Evolutionary conservation across 805 yeast species (phyloP), one percentile per base, ranked within the genome.

Genomic region (Cyberlindnera galapagoensis): DNA sequence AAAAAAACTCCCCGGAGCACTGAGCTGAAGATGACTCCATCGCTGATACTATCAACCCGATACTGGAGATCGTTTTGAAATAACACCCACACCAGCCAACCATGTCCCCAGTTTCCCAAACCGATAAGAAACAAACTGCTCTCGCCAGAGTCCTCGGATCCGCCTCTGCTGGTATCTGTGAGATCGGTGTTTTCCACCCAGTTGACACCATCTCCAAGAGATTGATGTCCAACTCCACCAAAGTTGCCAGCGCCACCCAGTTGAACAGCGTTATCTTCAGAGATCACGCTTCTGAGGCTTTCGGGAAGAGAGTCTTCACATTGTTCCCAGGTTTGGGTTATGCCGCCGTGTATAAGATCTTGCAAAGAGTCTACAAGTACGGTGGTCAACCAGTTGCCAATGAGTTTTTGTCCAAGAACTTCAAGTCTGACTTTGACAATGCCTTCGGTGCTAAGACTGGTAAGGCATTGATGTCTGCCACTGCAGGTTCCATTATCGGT

Each of bases 311-410:
- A 59, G 54, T 84, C 27, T 64, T 85, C 44, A 80, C 97, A 9
- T 69, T 92, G 43, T 92, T 92, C 67, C 98, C 99, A 13, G 99
- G 99, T 58, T 72, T 92, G 43, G 97, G 97, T 17, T 92, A 92
- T 56, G 98, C 98, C 42, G 97, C 98, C 28, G 84, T 87, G 45
- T 92, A 92, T 71, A 92, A 92, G 63, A 81, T 92, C 48, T 67
- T 90, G 48, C 99, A 92, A 65, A 78, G 99, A 67, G 97, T 92
- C 35, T 92, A 92, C 74, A 92, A 92, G 65, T 92, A 92, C 59
- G 97, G 98, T 55, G 99, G 99, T 31, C 99, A 92, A 67, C 98
- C 99, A 29, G 88, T 86, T 56, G 99, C 90, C 43, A 92, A 92
- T 56, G 99, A 92, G 63, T 85, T 78, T 55, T 70, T 92, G 56